phyloP scores from a whole-genome alignment of 208 protist genomes.

The Leishmania braziliensis region DNA sequence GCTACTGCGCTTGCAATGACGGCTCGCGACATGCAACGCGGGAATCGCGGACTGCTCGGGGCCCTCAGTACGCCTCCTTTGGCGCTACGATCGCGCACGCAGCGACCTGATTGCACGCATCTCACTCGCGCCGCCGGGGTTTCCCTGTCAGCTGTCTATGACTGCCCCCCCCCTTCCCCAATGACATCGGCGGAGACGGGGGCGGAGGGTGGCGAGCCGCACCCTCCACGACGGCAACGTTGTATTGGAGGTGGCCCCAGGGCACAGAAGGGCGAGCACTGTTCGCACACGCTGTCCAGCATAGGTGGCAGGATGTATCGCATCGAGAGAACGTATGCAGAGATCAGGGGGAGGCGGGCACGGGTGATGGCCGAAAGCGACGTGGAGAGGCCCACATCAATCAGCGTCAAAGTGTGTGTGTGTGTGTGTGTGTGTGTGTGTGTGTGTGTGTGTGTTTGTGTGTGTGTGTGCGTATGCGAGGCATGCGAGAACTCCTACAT shows the following conservation, averaged over 20 bases:
- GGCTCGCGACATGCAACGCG: background rate
- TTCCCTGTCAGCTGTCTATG: background rate
- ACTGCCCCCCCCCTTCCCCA: background rate
- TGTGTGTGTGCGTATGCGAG: background rate
- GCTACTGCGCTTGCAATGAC: background rate
- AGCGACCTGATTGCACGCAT: background rate
- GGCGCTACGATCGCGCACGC: background rate
- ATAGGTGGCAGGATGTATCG: background rate
- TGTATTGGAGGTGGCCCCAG: background rate
- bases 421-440: too few relatives aligned
- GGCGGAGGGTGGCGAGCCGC: background rate
- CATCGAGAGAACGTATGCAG: background rate
- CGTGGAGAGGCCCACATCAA: background rate
- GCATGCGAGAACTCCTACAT: background rate
- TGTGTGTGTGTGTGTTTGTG: background rate
- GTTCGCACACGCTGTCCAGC: background rate
- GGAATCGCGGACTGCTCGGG: background rate
- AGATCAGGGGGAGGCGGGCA: background rate
- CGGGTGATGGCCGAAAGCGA: background rate
- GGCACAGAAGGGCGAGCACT: background rate
- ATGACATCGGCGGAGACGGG: background rate
- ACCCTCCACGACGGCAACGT: background rate
- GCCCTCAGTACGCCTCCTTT: background rate
- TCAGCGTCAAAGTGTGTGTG: background rate
- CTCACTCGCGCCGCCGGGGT: too few relatives aligned